These are phyloP conservation scores for Symbiotaphrina buchneri DNA, from an alignment of 495 filamentous ascomycete species.

Conservation along the genomic window DNA sequence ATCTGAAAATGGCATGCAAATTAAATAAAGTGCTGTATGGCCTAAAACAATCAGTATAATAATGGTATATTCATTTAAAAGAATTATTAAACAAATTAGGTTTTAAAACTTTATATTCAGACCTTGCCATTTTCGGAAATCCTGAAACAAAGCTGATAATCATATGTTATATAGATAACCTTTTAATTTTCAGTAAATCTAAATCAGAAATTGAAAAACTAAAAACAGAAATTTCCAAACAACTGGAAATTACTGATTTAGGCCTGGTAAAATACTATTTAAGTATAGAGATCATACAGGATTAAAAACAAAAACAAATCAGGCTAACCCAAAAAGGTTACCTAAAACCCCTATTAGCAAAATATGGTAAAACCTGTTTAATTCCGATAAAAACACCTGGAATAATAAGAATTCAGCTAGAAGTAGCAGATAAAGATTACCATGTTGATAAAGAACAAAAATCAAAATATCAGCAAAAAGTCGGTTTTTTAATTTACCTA, in stretches of 20 bases:
- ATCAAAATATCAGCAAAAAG: conserved; percentile 2
- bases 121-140: neutral
- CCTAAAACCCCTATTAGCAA: too few relatives aligned
- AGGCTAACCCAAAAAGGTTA: neutral
- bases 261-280: neutral
- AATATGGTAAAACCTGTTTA: too few relatives aligned
- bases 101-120: conserved; percentile 3
- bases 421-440: too few relatives aligned
- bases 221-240: conserved; percentile 3
- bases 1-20: conserved; percentile 1
- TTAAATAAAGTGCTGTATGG: conserved; percentile 6
- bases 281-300: neutral
- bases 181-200: too few relatives aligned
- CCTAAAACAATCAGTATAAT: conserved; percentile 7
- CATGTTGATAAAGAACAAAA: neutral
- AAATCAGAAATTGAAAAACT: conserved; percentile 1
- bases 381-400: too few relatives aligned
- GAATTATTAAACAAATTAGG: conserved; percentile 1
- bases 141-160: neutral
- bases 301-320: neutral
- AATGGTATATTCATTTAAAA: conserved; percentile 5
- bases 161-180: too few relatives aligned
- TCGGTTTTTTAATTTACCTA: conserved; percentile 6
- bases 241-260: neutral
- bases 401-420: too few relatives aligned